Percentiles rank a stretch among this genome's conserved stretches.
These are phyloP conservation scores for Xylariaceae sp. DNA, from an alignment of 2,329 filamentous ascomycete genomes.

Conservation along the genomic window DNA sequence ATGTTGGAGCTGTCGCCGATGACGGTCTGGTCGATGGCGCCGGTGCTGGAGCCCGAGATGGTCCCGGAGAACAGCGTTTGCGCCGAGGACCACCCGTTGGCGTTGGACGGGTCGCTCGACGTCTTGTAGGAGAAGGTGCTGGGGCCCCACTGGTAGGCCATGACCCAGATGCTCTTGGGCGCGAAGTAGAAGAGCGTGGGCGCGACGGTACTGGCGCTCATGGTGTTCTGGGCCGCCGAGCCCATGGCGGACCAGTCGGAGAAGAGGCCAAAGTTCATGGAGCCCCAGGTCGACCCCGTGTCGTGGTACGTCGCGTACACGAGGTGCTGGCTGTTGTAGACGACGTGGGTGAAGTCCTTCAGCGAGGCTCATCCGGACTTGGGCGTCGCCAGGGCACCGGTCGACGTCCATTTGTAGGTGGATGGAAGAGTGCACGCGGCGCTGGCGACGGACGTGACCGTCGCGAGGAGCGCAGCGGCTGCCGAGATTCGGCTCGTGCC, in stretches of 20 bases:
- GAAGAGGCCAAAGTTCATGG: constrained; percentile 55
- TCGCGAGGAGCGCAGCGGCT: constrained; percentile 12
- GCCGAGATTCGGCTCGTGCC: background rate
- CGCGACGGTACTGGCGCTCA: constrained; percentile 45
- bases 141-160: constrained; percentile 62
- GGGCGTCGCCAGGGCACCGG: constrained; percentile 45
- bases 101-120: constrained; percentile 51
- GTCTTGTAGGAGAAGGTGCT: constrained; percentile 58
- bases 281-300: constrained; percentile 43
- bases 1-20: constrained; percentile 58
- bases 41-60: constrained; percentile 46
- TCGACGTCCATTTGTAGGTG: constrained; percentile 52
- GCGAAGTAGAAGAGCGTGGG: constrained; percentile 60
- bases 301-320: constrained; percentile 54
- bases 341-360: constrained; percentile 58
- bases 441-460: constrained; percentile 12
- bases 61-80: constrained; percentile 54
- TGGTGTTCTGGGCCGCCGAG: constrained; percentile 47
- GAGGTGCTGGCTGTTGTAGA: constrained; percentile 54
- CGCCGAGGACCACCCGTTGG: constrained; percentile 51
- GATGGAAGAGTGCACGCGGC: constrained; percentile 47
- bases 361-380: constrained; percentile 51
- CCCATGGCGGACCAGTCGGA: constrained; percentile 48
- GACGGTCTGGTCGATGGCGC: constrained; percentile 58
- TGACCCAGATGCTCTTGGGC: constrained; percentile 59